phyloP scores from a whole-genome alignment of 139 green algal species.

The Chlamydomonas sphaeroides region DNA sequence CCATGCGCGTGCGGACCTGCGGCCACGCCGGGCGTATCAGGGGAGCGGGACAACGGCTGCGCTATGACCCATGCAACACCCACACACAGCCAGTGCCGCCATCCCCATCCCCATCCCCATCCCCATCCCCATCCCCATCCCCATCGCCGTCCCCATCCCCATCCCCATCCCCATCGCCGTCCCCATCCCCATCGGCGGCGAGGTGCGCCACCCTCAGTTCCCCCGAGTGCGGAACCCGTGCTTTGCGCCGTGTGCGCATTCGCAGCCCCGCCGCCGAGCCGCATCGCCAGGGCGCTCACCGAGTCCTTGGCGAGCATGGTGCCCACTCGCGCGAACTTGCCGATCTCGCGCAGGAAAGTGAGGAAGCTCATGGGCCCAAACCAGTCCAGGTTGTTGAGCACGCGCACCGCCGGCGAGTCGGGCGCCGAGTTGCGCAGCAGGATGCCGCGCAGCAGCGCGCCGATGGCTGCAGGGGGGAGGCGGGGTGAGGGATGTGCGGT shows the following conservation, averaged over 20 bases:
- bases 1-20: slow-evolving; percentile 84
- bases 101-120: not conserved
- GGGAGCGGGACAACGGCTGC: not conserved
- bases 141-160: not conserved
- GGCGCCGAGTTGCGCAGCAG: slow-evolving; percentile 48
- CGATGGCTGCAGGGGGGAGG: slow-evolving; percentile 51
- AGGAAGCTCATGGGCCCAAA: slow-evolving; percentile 89
- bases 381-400: slow-evolving; percentile 96
- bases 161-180: not conserved
- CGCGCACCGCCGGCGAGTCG: slow-evolving; percentile 11
- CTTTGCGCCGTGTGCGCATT: no score
- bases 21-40: not conserved
- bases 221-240: no score
- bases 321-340: slow-evolving; percentile 92
- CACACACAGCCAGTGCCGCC: no score
- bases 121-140: not conserved
- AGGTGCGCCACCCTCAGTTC: no score
- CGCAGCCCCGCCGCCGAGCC: no score
- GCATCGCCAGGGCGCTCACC: no score
- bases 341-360: slow-evolving; percentile 93
- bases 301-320: slow-evolving; percentile 97
- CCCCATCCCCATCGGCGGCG: no score
- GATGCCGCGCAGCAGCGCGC: slow-evolving; percentile 48
- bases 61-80: no score
- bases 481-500: not conserved